phyloP scores from a whole-genome alignment of 495 filamentous ascomycete genomes.

The Lophium mytilinum region DNA sequence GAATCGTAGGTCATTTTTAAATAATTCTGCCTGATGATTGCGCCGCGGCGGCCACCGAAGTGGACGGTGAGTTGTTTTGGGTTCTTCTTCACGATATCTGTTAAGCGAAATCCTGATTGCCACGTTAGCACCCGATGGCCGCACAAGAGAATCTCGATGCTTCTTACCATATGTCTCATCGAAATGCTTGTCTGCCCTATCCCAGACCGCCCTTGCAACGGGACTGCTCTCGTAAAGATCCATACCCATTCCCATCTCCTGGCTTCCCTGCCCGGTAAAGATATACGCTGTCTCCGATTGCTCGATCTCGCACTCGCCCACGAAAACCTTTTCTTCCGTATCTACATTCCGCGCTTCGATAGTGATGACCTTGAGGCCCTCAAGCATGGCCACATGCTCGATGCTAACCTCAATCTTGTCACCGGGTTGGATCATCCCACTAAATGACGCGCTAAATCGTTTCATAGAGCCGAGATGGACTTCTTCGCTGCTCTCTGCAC shows the following conservation, averaged over 20 bases:
- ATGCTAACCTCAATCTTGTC: constrained; percentile 31
- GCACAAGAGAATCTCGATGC: not conserved
- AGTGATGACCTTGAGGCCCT: constrained; percentile 31
- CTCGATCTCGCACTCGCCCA: constrained; percentile 34
- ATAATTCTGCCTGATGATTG: constrained; percentile 35
- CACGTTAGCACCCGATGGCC: not conserved
- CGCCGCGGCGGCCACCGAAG: constrained; percentile 36
- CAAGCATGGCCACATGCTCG: constrained; percentile 33
- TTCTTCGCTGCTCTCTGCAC: not conserved
- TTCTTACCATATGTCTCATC: constrained; percentile 33
- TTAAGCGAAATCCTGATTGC: constrained; percentile 33
- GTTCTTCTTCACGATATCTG: constrained; percentile 36
- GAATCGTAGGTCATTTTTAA: constrained; percentile 23
- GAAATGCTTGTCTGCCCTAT: constrained; percentile 33
- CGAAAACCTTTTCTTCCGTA: constrained; percentile 29
- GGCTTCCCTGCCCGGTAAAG: constrained; percentile 41
- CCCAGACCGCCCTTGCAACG: constrained; percentile 35
- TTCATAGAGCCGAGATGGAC: constrained; percentile 18
- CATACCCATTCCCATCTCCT: constrained; percentile 40
- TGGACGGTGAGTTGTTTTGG: constrained; percentile 37
- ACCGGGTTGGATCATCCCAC: constrained; percentile 34
- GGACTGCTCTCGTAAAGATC: constrained; percentile 32
- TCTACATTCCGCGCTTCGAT: constrained; percentile 26
- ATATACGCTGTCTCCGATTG: constrained; percentile 36
- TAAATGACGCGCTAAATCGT: constrained; percentile 28